Conservation (phyloP, 257 asterid genomes). For the Galeopsis tetrahit region DNA sequence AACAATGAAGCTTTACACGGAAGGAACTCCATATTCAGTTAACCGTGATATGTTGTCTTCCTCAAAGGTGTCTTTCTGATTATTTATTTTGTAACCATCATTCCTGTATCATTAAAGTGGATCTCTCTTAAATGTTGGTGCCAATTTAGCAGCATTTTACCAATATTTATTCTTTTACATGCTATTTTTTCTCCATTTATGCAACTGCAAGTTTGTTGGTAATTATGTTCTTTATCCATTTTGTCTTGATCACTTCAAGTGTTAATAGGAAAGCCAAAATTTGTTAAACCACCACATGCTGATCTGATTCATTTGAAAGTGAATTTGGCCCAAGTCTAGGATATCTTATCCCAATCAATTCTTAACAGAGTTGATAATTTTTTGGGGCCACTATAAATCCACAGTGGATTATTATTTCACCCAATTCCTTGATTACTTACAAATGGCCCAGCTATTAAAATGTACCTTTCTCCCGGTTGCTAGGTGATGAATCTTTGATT, state of each 20-base stretch:
- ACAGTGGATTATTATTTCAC: not conserved
- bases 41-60: constrained; percentile 54
- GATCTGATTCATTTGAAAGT: constrained; percentile 16
- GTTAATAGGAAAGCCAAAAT: not conserved
- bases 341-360: constrained; percentile 19
- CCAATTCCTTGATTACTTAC: not conserved
- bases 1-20: constrained; percentile 50
- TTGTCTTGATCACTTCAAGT: not conserved
- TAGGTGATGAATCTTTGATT: not conserved
- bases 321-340: constrained; percentile 24
- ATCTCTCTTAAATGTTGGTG: not conserved
- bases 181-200: constrained; percentile 10
- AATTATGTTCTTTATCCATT: constrained; percentile 39
- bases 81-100: constrained; percentile 8
- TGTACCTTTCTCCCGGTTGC: not conserved
- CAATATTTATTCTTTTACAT: not conserved
- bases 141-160: constrained; percentile 16
- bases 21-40: constrained; percentile 52
- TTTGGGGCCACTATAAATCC: constrained; percentile 15
- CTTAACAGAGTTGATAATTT: constrained; percentile 8
- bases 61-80: constrained; percentile 54
- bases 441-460: not conserved
- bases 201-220: constrained; percentile 41
- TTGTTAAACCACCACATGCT: not conserved
- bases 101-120: constrained; percentile 19